A percentile compares a stretch with the other conserved stretches of the same genome.
Evolutionary conservation across 2,329 filamentous ascomycete species (phyloP).

Genomic region (Fusarium sp.): DNA sequence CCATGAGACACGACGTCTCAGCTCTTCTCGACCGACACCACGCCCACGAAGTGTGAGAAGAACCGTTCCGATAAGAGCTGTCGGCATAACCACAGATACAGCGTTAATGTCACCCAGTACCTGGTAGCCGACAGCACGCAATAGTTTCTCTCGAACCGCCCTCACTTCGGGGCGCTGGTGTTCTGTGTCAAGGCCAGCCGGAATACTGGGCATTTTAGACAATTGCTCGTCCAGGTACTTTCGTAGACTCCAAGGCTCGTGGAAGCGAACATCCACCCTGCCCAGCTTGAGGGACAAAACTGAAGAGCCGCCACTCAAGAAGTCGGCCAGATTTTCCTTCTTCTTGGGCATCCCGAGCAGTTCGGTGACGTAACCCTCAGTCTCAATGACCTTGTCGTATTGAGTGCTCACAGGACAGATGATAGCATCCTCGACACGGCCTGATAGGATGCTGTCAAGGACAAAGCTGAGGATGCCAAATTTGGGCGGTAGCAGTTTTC

Average conservation of each 20-base stretch:
- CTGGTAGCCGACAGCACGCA: slow-evolving; percentile 90
- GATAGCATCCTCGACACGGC: slow-evolving; percentile 88
- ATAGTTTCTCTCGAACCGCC: slow-evolving; percentile 74
- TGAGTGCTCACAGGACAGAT: slow-evolving; percentile 97
- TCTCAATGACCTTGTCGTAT: slow-evolving; percentile 99
- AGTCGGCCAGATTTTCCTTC: slow-evolving; percentile 92
- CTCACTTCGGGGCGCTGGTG: slow-evolving; percentile 61
- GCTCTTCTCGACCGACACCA: slow-evolving; percentile 87
- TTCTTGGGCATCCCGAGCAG: slow-evolving; percentile 94
- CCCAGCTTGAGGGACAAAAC: slow-evolving; percentile 90
- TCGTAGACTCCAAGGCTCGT: slow-evolving; percentile 93
- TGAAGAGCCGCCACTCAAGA: slow-evolving; percentile 85
- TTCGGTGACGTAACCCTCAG: slow-evolving; percentile 95
- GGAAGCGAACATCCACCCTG: slow-evolving; percentile 93
- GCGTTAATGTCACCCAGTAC: slow-evolving; percentile 95
- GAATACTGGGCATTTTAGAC: slow-evolving; percentile 59
- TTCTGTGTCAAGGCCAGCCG: slow-evolving; percentile 59
- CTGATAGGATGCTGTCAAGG: slow-evolving; percentile 88
- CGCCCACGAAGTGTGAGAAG: slow-evolving; percentile 90
- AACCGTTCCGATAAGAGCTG: slow-evolving; percentile 93
- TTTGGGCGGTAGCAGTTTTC: slow-evolving; percentile 92
- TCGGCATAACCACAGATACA: slow-evolving; percentile 98
- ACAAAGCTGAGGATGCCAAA: slow-evolving; percentile 95
- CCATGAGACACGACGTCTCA: slow-evolving; percentile 91
- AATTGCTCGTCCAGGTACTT: slow-evolving; percentile 85